A percentile compares a stretch with the other conserved stretches of the same genome.
phyloP scores from a whole-genome alignment of 768 basidiomycete species.

The Wakefieldia striispora region DNA sequence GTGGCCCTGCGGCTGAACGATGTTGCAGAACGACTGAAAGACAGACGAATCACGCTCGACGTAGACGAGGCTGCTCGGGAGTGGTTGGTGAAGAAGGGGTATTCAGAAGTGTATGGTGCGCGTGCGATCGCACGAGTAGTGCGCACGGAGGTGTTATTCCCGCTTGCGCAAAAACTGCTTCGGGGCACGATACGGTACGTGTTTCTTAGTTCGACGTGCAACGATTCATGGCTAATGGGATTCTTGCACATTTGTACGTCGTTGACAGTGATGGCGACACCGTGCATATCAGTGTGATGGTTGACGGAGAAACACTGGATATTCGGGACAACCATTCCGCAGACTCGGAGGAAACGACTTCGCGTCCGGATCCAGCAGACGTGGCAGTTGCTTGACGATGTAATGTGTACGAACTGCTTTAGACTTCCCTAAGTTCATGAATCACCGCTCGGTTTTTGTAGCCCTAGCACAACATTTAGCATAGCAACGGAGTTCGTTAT shows the following conservation, averaged over 20 bases:
- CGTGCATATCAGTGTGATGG: conserved; percentile 51
- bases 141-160: conserved; percentile 76
- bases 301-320: conserved; percentile 42
- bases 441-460: too few species aligned
- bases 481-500: too few species aligned
- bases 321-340: conserved; percentile 62
- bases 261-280: conserved; percentile 56
- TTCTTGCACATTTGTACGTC: background rate
- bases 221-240: background rate
- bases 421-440: background rate
- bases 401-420: too few species aligned
- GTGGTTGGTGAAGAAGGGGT: conserved; percentile 76
- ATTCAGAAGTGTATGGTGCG: conserved; percentile 84
- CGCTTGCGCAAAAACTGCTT: conserved; percentile 76
- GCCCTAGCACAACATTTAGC: too few species aligned
- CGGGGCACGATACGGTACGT: conserved; percentile 72
- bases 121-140: conserved; percentile 87
- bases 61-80: conserved; percentile 58
- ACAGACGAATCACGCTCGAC: conserved; percentile 67
- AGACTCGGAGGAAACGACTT: conserved; percentile 32
- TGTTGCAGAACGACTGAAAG: conserved; percentile 61
- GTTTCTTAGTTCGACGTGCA: background rate
- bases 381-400: too few species aligned
- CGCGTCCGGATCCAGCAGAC: background rate
- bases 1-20: conserved; percentile 76